A percentile compares a stretch with the other conserved stretches of the same genome.
phyloP scores from a whole-genome alignment of 2,329 filamentous ascomycete genomes.

The Coniochaeta ligniaria region DNA sequence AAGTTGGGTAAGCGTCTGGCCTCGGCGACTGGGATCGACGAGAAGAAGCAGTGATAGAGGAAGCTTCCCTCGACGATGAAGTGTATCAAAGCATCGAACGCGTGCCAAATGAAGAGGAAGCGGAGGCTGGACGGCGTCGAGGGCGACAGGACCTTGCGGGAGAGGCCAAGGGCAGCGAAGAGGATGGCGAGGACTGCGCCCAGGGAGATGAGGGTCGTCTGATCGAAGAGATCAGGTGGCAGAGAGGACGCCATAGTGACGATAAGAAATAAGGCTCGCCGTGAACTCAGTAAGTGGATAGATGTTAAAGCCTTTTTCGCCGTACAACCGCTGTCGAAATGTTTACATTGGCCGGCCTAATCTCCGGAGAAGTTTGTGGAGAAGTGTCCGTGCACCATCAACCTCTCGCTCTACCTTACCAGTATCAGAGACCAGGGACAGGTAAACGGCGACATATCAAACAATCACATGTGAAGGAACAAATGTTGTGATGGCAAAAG shows the following conservation, averaged over 20 bases:
- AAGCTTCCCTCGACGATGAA: constrained; percentile 86
- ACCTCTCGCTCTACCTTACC: background rate
- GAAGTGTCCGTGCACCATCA: background rate
- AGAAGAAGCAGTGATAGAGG: constrained; percentile 90
- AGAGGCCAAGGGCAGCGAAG: constrained; percentile 39
- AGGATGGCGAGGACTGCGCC: constrained; percentile 47
- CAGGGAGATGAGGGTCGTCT: constrained; percentile 52
- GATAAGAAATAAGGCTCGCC: background rate
- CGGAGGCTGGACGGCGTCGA: constrained; percentile 52
- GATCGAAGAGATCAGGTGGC: constrained; percentile 51
- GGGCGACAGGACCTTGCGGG: constrained; percentile 37
- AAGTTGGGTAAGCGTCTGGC: constrained; percentile 25
- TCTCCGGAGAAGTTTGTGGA: background rate
- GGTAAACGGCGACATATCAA: no score
- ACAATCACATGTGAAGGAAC: background rate
- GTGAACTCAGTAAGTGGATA: background rate
- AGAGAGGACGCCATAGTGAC: constrained; percentile 20
- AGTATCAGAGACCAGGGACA: no score
- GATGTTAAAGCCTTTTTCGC: background rate
- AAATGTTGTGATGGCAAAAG: background rate
- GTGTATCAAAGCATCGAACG: constrained; percentile 88
- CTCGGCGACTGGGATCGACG: constrained; percentile 29
- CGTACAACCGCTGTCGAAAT: background rate
- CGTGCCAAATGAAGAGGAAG: constrained; percentile 88
- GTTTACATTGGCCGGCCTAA: background rate